A percentile compares a stretch with the other conserved stretches of the same genome.
phyloP scores from a whole-genome alignment of 306 rosid species.

The Luffa aegyptiaca region DNA sequence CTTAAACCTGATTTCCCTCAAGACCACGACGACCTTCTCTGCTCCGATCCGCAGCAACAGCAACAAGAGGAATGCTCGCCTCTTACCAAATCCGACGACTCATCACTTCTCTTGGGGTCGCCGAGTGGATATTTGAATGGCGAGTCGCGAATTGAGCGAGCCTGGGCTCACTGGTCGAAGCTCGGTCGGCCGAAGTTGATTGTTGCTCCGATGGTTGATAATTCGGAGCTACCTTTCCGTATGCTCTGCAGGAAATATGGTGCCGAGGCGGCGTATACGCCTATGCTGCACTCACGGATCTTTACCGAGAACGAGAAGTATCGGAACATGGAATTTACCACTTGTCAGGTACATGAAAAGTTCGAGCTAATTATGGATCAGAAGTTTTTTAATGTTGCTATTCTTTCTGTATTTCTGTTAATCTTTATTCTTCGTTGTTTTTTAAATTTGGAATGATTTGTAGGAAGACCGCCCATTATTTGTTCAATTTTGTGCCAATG shows the following conservation, averaged over 20 bases:
- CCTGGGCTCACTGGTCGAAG: constrained; percentile 87
- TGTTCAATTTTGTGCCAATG: constrained; percentile 94
- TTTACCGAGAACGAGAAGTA: constrained; percentile 69
- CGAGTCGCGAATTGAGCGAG: constrained; percentile 49
- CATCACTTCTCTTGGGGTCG: constrained; percentile 10
- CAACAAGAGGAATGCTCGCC: neutral
- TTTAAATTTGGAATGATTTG: neutral
- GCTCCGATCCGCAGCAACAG: constrained; percentile 22
- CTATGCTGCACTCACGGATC: constrained; percentile 51
- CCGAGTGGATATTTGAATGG: constrained; percentile 26
- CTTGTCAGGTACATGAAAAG: constrained; percentile 41
- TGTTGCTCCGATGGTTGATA: constrained; percentile 97
- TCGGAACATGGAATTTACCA: constrained; percentile 72
- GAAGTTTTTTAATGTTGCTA: too few relatives aligned
- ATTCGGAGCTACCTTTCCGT: constrained; percentile 87
- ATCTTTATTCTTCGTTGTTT: neutral
- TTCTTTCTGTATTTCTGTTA: neutral
- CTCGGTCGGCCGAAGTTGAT: constrained; percentile 71
- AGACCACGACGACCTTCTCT: constrained; percentile 27
- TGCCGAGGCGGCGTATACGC: constrained; percentile 53
- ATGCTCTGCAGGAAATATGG: constrained; percentile 90
- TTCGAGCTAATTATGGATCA: neutral
- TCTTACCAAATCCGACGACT: neutral
- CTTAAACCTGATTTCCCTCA: constrained; percentile 16
- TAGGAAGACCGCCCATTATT: constrained; percentile 81